Base-by-base conservation (phyloP, 495 filamentous ascomycete species). In the Extremus antarcticus region DNA sequence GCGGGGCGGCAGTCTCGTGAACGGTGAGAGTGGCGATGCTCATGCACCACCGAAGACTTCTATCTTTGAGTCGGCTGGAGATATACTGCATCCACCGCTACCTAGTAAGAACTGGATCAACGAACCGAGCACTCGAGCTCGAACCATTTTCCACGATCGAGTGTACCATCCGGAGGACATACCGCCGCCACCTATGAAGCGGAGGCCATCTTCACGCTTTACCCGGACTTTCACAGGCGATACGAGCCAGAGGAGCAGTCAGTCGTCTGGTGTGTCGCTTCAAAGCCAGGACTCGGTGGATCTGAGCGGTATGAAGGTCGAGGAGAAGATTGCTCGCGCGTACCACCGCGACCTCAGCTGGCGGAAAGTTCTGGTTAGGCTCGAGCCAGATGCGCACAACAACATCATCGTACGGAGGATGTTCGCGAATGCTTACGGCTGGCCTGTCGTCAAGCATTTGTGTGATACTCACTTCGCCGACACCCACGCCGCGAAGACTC, bases 331-430 rank as follows among this genome's bases (percentile, higher is more conserved):
- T 53, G 91, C 92, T 1, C 78, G 92, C 46, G 92, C 90, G 40
- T 98, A 97, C 68, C 92, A 98, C 66, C 78, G 80, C 7, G 86
- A 85, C 58, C 71, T 98, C 19, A 85, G 85, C 3, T 98, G 92
- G 92, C 85, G 92, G 11, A 98, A 98, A 66, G 92, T 97, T 2
- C 80, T 98, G 10, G 92, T 97, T 20, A 81, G 90, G 43, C 76
- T 98, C 9, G 92, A 98, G 66, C 92, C 92, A 0, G 92, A 98
- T 74, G 92, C 92, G 1, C 92, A 98, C 68, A 98, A 98, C 69
- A 98, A 98, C 66, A 91, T 98, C 54, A 85, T 95, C 55, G 92
- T 98, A 19, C 84, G 92, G 23, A 82, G 92, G 25, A 91, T 87
- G 80, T 97, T 98, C 61, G 85, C 90, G 54, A 98, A 98, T 66